Base-by-base conservation (phyloP, 441 rosid genomes). In the Sinapis alba region DNA sequence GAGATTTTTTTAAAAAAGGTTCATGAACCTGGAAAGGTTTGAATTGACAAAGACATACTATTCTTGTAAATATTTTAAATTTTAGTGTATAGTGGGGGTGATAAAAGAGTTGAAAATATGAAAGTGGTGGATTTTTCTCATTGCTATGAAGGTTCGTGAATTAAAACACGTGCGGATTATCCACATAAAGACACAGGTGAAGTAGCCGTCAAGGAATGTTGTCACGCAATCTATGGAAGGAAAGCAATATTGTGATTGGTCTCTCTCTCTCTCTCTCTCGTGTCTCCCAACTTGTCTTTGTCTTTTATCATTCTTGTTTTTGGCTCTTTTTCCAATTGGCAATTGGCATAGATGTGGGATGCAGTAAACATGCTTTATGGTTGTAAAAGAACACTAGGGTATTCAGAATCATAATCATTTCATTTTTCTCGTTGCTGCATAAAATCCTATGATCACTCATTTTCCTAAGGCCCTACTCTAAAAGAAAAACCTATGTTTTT, bases 211-310 rank as follows among this genome's bases (percentile, higher is more conserved):
- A 62, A 19, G 50, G 27, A 47, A 65, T 61, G 78, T 78, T 43
- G 80, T 80, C 83, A 80, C 16, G 1, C 2, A 45, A 65, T 61
- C 77, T 75, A 51, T 5, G 59, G 62, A 71, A 71, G 69, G 81
- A 83, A 81, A 66, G 80, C 86, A 78, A 69, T 69, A 8, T 72
- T 76, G 76, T 54, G 76, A 65, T 75, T 79, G 65, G 76, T 79
- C 78, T 45, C 32, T 23, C 30, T 12, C 61, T 47, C 54, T 79
- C 78, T 45, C 32, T 23, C 30, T 12, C 61, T 47, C 54, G 54
- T 47, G 60, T 41, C 76, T 45, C 67, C 64, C 72, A 54, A 62
- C 65, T 62, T 77, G 79, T 77, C 73, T 27, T 38, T 21, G 12
- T 23, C 27, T 66, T 51, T 72, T 62, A 18, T 71, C 68, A 20